phyloP scores from a whole-genome alignment of 2,329 filamentous ascomycete genomes.

The Coniella vitis region DNA sequence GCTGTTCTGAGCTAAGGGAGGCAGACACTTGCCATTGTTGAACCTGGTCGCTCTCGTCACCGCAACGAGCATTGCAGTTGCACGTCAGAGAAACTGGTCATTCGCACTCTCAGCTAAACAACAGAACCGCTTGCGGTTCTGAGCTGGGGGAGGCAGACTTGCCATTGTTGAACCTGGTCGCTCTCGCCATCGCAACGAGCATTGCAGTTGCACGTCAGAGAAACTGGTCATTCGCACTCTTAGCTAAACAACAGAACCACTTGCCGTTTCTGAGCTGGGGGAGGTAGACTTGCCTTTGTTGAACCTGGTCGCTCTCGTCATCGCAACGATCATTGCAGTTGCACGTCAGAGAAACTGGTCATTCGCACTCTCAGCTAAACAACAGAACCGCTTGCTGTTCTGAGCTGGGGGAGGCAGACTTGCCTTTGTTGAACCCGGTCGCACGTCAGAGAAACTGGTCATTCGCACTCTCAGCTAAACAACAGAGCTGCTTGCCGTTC shows the following conservation, averaged over 20 bases:
- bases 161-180: no score
- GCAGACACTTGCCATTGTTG: no score
- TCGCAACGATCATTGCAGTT: no score
- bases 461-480: slow-evolving; percentile 4
- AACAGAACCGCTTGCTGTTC: background rate
- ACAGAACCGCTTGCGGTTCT: background rate
- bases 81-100: background rate
- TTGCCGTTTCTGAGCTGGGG: no score
- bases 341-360: no score
- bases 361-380: slow-evolving; percentile 4
- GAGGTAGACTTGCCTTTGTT: no score
- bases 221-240: slow-evolving; percentile 2
- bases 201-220: background rate
- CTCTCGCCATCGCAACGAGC: slow-evolving; percentile 1
- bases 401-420: slow-evolving; percentile 1
- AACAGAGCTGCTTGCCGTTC: background rate
- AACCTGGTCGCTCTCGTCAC: no score
- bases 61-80: background rate
- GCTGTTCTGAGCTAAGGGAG: background rate
- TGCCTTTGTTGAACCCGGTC: no score
- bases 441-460: no score
- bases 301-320: no score
- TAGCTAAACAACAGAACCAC: slow-evolving; percentile 2
- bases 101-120: slow-evolving; percentile 2
- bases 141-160: slow-evolving; percentile 1